Conservation (phyloP, 2,329 filamentous ascomycete genomes). For the Ophiostoma novo-ulmi region DNA sequence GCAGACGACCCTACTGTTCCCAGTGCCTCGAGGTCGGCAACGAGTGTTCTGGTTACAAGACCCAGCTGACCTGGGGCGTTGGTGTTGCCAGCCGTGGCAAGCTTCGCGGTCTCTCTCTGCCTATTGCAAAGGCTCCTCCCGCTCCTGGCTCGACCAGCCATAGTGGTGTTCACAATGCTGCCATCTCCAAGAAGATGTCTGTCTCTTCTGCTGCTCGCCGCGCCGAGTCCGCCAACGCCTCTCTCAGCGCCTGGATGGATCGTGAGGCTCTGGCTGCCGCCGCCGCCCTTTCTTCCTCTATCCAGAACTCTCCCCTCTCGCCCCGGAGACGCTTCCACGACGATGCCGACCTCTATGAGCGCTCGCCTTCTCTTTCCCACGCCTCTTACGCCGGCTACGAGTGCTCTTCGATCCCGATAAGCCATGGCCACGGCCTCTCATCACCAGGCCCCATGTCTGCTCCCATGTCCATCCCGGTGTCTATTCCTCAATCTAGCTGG, state of each 20-base stretch:
- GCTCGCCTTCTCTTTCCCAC: constrained; percentile 43
- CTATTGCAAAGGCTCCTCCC: constrained; percentile 57
- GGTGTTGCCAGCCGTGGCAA: constrained; percentile 94
- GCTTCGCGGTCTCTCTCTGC: constrained; percentile 78
- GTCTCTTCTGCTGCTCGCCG: constrained; percentile 35
- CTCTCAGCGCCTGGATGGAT: constrained; percentile 39
- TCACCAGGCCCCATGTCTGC: constrained; percentile 18
- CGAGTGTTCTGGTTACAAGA: constrained; percentile 95
- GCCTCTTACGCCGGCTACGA: constrained; percentile 37
- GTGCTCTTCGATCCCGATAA: constrained; percentile 42
- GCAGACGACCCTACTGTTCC: constrained; percentile 87
- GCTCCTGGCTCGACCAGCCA: constrained; percentile 34
- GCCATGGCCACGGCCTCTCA: constrained; percentile 14
- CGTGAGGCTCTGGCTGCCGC: constrained; percentile 32
- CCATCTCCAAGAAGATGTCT: constrained; percentile 43
- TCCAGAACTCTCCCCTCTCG: constrained; percentile 26
- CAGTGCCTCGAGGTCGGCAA: constrained; percentile 88
- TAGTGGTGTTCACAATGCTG: constrained; percentile 30
- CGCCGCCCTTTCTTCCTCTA: constrained; percentile 16
- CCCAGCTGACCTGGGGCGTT: constrained; percentile 92
- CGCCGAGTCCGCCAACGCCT: constrained; percentile 40
- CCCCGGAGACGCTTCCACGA: constrained; percentile 36
- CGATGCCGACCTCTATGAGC: constrained; percentile 38
- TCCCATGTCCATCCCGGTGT: constrained; percentile 22
- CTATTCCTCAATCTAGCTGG: constrained; percentile 24